Evolutionary conservation across 441 rosid species (phyloP).

Genomic region (Omphalea diandra): DNA sequence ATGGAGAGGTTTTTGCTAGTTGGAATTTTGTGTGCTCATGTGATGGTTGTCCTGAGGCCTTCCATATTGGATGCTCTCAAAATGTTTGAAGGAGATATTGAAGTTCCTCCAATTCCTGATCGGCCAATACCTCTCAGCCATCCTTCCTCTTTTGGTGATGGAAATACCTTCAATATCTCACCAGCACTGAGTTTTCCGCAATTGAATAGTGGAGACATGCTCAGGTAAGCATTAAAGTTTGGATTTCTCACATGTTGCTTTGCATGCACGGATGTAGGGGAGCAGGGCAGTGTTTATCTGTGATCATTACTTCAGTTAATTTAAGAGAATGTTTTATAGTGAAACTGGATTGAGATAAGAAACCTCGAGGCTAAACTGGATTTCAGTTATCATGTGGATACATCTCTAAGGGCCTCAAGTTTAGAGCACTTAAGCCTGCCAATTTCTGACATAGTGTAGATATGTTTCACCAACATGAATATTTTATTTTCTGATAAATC

Average conservation of each 20-base stretch:
- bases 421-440: neutral
- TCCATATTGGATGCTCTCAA: slow-evolving; percentile 72
- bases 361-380: neutral
- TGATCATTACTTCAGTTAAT: neutral
- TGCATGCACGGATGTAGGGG: slow-evolving; percentile 14
- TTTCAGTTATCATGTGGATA: neutral
- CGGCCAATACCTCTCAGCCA: slow-evolving; percentile 72
- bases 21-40: slow-evolving; percentile 85
- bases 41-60: slow-evolving; percentile 83
- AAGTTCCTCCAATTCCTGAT: slow-evolving; percentile 70
- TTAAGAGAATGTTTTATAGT: neutral
- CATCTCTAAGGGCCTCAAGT: neutral
- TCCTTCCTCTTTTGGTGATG: slow-evolving; percentile 36
- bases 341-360: neutral
- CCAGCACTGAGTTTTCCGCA: slow-evolving; percentile 50
- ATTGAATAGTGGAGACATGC: slow-evolving; percentile 44
- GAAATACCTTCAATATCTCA: slow-evolving; percentile 46
- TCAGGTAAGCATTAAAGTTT: slow-evolving; percentile 47
- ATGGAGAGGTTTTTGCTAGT: slow-evolving; percentile 86
- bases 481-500: neutral
- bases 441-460: neutral
- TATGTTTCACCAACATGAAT: neutral
- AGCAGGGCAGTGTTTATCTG: neutral
- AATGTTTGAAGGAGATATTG: slow-evolving; percentile 89
- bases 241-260: neutral